phyloP scores from a whole-genome alignment of 2,329 filamentous ascomycete genomes.

The Elsinoe fawcettii region DNA sequence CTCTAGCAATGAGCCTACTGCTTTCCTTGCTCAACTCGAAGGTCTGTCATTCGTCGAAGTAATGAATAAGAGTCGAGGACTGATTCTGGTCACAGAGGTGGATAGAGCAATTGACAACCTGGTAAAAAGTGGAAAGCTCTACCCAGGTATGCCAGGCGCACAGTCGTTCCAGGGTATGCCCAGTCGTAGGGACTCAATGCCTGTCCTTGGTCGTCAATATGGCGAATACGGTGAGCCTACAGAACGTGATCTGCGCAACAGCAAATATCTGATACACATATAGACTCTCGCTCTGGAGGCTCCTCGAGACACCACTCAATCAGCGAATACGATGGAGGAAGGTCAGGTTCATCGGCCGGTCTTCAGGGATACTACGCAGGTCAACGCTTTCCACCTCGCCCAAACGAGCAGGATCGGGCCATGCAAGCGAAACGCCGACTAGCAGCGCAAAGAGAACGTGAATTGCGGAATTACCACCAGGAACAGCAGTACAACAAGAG shows the following conservation, averaged over 20 bases:
- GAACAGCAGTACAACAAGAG: conserved; percentile 99
- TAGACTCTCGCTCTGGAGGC: conserved; percentile 61
- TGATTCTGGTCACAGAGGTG: conserved; percentile 58
- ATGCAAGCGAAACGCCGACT: conserved; percentile 99
- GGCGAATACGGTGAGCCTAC: conserved; percentile 51
- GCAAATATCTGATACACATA: not conserved
- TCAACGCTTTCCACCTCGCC: conserved; percentile 83
- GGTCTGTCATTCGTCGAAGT: conserved; percentile 51
- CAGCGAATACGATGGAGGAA: conserved; percentile 72
- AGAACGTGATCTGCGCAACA: conserved; percentile 10
- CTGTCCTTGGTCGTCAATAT: conserved; percentile 51
- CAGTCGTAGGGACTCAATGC: conserved; percentile 74
- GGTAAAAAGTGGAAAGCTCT: conserved; percentile 92
- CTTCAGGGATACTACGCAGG: conserved; percentile 90
- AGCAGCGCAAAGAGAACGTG: conserved; percentile 96
- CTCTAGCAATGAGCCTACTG: conserved; percentile 60
- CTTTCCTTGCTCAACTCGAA: conserved; percentile 83
- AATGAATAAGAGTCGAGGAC: not conserved
- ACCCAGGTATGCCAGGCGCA: conserved; percentile 38
- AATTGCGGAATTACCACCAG: conserved; percentile 98
- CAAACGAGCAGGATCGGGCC: conserved; percentile 93
- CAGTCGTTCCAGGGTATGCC: conserved; percentile 37
- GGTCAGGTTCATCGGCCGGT: conserved; percentile 66
- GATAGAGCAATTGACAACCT: conserved; percentile 93
- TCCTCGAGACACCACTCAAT: conserved; percentile 73